phyloP scores from a whole-genome alignment of 176 grass and related monocot species.

The Bromus sterilis region DNA sequence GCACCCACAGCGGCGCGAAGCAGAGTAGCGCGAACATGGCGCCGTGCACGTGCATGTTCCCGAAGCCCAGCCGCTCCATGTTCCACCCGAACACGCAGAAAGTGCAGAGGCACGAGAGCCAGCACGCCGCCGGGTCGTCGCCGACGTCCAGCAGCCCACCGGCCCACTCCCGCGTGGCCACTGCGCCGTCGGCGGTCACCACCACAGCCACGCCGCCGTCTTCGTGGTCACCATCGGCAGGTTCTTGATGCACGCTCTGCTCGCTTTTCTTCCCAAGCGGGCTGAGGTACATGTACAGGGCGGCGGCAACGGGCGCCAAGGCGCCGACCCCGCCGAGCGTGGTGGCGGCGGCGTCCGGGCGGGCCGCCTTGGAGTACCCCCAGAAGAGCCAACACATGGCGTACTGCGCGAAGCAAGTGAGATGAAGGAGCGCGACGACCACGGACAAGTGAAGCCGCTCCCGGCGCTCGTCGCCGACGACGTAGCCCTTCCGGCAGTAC shows the following conservation, averaged over 20 bases:
- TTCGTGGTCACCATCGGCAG: background rate
- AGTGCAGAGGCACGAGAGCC: slow-evolving; percentile 52
- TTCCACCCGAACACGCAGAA: slow-evolving; percentile 91
- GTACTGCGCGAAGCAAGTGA: slow-evolving; percentile 56
- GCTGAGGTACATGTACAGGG: slow-evolving; percentile 37
- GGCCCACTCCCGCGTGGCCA: slow-evolving; percentile 43
- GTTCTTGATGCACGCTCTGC: slow-evolving; percentile 25
- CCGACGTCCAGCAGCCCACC: slow-evolving; percentile 50
- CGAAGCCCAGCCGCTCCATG: slow-evolving; percentile 63
- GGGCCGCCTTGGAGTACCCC: slow-evolving; percentile 35
- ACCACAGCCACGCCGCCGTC: background rate
- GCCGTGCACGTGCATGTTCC: slow-evolving; percentile 63
- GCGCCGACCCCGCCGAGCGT: slow-evolving; percentile 31
- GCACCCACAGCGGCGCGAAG: slow-evolving; percentile 58
- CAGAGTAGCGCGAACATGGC: slow-evolving; percentile 60
- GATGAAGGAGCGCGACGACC: slow-evolving; percentile 42
- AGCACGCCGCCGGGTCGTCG: slow-evolving; percentile 41
- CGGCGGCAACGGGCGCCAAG: slow-evolving; percentile 37
- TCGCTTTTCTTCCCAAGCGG: slow-evolving; percentile 48
- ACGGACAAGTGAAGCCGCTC: slow-evolving; percentile 58
- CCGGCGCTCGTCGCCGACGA: background rate
- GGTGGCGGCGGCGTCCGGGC: slow-evolving; percentile 34
- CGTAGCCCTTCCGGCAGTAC: slow-evolving; percentile 55
- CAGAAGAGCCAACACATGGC: slow-evolving; percentile 54
- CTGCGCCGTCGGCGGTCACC: background rate